Percentiles rank a stretch among this genome's conserved stretches.
Conservation (phyloP, 164 flowering plant species). For the Buxus sempervirens region DNA sequence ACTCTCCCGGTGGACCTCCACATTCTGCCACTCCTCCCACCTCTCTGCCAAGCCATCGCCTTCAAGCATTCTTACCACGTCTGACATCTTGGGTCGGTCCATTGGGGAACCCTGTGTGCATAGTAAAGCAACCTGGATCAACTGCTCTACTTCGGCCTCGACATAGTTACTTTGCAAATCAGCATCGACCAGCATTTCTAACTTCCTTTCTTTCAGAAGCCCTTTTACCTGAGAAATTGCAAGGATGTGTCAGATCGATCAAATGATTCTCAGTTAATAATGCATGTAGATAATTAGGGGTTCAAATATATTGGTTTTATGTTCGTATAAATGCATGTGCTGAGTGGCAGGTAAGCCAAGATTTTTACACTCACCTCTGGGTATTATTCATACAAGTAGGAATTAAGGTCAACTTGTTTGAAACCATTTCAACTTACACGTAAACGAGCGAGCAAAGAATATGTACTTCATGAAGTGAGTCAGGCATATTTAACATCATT, state of each 20-base stretch:
- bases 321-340: neutral
- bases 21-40: slow-evolving; percentile 99
- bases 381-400: neutral
- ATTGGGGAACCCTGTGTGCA: slow-evolving; percentile 88
- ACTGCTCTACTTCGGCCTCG: slow-evolving; percentile 86
- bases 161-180: slow-evolving; percentile 68
- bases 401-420: too few species aligned
- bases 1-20: slow-evolving; percentile 73
- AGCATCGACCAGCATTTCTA: slow-evolving; percentile 83
- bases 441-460: too few species aligned
- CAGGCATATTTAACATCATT: too few species aligned
- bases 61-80: slow-evolving; percentile 94
- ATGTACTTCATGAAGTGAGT: too few species aligned
- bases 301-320: neutral
- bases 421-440: too few species aligned
- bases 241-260: neutral
- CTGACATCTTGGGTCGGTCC: slow-evolving; percentile 95
- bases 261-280: neutral
- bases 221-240: slow-evolving; percentile 70
- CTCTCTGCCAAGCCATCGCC: slow-evolving; percentile 94
- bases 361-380: neutral
- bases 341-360: neutral
- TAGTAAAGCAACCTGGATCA: slow-evolving; percentile 84
- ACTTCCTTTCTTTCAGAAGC: slow-evolving; percentile 80
- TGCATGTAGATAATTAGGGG: neutral